Evolutionary conservation across 495 filamentous ascomycete genomes (phyloP), one percentile per base, ranked within the genome.

Genomic region (Elasticomyces elasticus): DNA sequence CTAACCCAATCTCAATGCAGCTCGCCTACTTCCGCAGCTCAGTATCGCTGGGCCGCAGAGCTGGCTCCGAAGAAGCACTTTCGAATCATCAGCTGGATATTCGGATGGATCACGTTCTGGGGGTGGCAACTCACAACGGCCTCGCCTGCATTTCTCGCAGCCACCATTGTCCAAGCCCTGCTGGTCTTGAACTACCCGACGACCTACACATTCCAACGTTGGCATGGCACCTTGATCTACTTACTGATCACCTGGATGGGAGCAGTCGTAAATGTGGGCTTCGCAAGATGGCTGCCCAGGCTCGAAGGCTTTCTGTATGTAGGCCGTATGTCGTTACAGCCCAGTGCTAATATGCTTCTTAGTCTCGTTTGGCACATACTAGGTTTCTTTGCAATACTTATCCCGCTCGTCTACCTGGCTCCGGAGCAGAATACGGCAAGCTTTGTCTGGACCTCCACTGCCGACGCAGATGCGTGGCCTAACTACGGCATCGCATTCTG

Each of bases 61-160:
- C 20, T 56, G 19, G 52, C 55, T 2, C 55, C 55, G 5, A 31
- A 27, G 1, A 27, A 40, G 30, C 43, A 55, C 31, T 35, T 27
- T 11, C 5, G 19, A n/a, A 9, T 41, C 30, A n/a, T 59, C 2
- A 12, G 2, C 40, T 42, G 54, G 54, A 22, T 56, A 17, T 4
- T 31, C 9, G 76, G 77, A 13, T 85, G 81, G 81, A 68, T 84
- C 22, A 76, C 71, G 27, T 74, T 76, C 4, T 74, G 76, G 27
- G 79, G 77, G 9, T 84, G 81, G 80, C 76, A 82, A 64, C 75
- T 75, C 20, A 69, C 74, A 1, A 75, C 75, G 15, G 75, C 80
- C 1, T 68, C 73, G 1, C 67, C 72, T 25, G 73, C 73, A 1
- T 83, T 78, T 61, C 66, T 83, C 4, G 72, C 73, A 1, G 79